Evolutionary conservation across 148 eudicot genomes (phyloP).

Genomic region (Arbutus unedo): DNA sequence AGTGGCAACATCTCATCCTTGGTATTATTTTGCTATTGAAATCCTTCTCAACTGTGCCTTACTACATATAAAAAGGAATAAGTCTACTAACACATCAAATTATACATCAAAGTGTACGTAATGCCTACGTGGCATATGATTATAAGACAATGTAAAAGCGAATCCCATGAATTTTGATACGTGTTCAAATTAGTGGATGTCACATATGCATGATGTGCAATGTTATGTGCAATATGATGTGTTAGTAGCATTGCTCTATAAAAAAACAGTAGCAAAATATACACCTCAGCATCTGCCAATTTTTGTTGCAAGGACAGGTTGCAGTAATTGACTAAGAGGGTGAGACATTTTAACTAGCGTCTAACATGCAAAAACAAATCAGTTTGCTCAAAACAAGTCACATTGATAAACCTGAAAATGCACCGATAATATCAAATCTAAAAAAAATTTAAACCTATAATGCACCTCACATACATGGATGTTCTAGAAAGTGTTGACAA

Average conservation of each 20-base stretch:
- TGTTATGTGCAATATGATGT: too few species aligned
- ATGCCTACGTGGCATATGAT: too few species aligned
- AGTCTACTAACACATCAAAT: too few species aligned
- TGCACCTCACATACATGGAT: neutral
- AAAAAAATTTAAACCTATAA: neutral
- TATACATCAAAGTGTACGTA: too few species aligned
- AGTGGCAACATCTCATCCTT: neutral
- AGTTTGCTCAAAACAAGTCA: neutral
- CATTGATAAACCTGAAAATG: neutral
- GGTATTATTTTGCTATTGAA: neutral
- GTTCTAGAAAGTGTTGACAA: neutral
- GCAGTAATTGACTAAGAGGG: neutral
- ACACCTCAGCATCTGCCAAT: neutral
- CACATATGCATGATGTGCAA: too few species aligned
- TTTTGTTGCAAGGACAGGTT: neutral
- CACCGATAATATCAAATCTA: neutral
- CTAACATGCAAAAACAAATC: neutral
- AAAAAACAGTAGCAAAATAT: neutral
- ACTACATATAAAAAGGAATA: neutral
- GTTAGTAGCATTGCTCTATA: too few species aligned
- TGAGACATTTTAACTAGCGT: neutral
- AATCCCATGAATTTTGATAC: too few species aligned
- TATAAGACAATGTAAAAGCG: too few species aligned
- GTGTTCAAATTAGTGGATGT: too few species aligned
- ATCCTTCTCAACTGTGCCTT: neutral